Base-by-base conservation (phyloP, 306 rosid species). In the Psophocarpus tetragonolobus region DNA sequence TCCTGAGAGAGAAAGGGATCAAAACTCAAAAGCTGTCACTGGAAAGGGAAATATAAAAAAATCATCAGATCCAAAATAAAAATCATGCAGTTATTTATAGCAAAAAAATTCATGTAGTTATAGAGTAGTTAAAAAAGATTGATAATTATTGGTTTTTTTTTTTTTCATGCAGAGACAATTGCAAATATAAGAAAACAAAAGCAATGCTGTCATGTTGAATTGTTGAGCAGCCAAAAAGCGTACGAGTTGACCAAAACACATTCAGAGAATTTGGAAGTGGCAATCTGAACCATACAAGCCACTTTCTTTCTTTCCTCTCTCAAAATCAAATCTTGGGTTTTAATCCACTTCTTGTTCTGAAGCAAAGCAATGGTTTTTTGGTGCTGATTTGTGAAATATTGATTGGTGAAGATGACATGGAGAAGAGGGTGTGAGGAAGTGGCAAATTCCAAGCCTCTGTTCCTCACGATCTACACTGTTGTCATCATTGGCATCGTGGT, bases 401-500 rank as follows among this genome's bases (percentile, higher is more conserved):
- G 56, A 73, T 39, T 57, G 9, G 30, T 15, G 4, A 61, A 2
- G 50, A 87, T 87, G 91, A 85, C 70, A 1, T 88, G 86, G 88
- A 68, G 84, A 67, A 85, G 78, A 48, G 80, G 83, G 68, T 78
- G 87, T 7, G 82, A 88, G 35, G 88, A 90, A 42, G 81, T 84
- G 36, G 76, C 82, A 6, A 87, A 86, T 39, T 81, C 90, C 4
- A 92, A 73, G 79, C 88, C 93, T 18, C 76, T 92, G 33, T 92
- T 92, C 73, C 64, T 90, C 48, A 83, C 93, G 57, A 80, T 92
- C 65, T 92, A 90, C 84, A 83, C 87, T 30, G 76, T 86, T 17
- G 91, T 92, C 3, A 61, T 90, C 26, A 74, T 87, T 65, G 97
- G 91, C n/a, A 79, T 90, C 56, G 63, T 90, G 3, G 76, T 88